These are phyloP conservation scores for Crithidia fasciculata DNA, from an alignment of 208 protist genomes.

Conservation along the genomic window DNA sequence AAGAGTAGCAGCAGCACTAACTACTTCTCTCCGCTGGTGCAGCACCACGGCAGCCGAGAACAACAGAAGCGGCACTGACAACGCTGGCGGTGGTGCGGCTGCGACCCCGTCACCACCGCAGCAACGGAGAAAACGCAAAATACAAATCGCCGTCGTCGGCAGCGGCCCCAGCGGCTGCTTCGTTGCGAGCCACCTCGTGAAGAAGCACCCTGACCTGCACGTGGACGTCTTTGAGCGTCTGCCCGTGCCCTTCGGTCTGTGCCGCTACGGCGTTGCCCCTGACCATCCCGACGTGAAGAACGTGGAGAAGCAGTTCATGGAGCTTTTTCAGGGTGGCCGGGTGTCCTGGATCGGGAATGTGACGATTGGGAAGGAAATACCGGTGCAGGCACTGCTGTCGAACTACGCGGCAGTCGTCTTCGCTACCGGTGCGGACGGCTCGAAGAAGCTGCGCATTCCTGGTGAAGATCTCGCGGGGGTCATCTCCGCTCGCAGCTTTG, in stretches of 20 bases:
- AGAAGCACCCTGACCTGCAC: slow-evolving; percentile 71
- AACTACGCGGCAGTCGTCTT: slow-evolving; percentile 95
- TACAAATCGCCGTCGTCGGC: slow-evolving; percentile 94
- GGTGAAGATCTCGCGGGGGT: slow-evolving; percentile 88
- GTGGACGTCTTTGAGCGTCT: slow-evolving; percentile 95
- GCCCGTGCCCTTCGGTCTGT: slow-evolving; percentile 96
- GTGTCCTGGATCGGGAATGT: slow-evolving; percentile 95
- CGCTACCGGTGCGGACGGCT: slow-evolving; percentile 87
- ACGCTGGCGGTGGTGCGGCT: too few species aligned
- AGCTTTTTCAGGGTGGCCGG: slow-evolving; percentile 76
- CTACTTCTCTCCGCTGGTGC: too few species aligned
- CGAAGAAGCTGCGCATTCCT: slow-evolving; percentile 72
- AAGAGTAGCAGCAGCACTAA: too few species aligned
- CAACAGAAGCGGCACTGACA: too few species aligned
- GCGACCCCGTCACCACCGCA: neutral
- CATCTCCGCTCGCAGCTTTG: slow-evolving; percentile 88
- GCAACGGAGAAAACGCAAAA: slow-evolving; percentile 33
- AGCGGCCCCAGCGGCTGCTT: slow-evolving; percentile 97
- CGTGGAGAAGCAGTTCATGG: slow-evolving; percentile 90
- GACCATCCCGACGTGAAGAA: slow-evolving; percentile 98
- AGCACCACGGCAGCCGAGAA: too few species aligned
- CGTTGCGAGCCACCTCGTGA: slow-evolving; percentile 89
- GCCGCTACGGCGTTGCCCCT: slow-evolving; percentile 97
- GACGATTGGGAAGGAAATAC: slow-evolving; percentile 78
- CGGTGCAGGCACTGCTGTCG: slow-evolving; percentile 66